Percentiles rank a stretch among this genome's conserved stretches.
Evolutionary conservation across 177 flowering plant species (phyloP).

Genomic region (Vitis hybrid): DNA sequence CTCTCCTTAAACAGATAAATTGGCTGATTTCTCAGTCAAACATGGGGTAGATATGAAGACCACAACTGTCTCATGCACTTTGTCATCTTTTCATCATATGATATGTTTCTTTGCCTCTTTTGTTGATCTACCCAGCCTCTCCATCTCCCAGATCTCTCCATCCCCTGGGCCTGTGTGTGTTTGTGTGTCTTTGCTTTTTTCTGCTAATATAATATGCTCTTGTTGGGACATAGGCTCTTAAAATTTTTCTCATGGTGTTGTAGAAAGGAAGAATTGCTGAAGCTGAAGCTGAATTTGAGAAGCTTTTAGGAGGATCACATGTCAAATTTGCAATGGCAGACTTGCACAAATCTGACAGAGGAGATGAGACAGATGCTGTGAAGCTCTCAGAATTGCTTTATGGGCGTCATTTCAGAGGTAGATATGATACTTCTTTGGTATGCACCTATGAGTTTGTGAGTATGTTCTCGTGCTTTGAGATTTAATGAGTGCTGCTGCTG

Average conservation of each 20-base stretch:
- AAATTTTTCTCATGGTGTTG: slow-evolving; percentile 6
- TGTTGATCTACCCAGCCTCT: background rate
- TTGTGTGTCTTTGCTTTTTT: no score
- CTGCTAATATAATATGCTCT: no score
- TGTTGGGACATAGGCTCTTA: background rate
- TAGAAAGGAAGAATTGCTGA: slow-evolving; percentile 81
- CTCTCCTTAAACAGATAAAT: no score
- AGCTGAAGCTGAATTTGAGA: slow-evolving; percentile 85
- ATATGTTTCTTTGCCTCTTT: background rate
- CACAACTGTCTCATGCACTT: background rate
- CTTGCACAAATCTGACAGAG: slow-evolving; percentile 69
- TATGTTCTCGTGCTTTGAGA: background rate
- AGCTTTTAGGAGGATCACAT: slow-evolving; percentile 70
- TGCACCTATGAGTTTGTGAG: slow-evolving; percentile 1
- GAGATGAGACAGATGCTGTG: slow-evolving; percentile 62
- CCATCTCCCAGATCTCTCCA: no score
- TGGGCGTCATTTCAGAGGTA: slow-evolving; percentile 93
- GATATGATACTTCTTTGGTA: background rate
- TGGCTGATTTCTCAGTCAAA: no score
- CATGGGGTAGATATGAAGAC: no score
- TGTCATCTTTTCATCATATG: background rate
- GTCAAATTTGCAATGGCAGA: slow-evolving; percentile 77
- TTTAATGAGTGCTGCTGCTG: slow-evolving; percentile 3
- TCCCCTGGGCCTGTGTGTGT: no score
- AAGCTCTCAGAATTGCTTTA: slow-evolving; percentile 63